Base-by-base conservation (phyloP, 2,329 filamentous ascomycete genomes). In the Macrophomina phaseolina region DNA sequence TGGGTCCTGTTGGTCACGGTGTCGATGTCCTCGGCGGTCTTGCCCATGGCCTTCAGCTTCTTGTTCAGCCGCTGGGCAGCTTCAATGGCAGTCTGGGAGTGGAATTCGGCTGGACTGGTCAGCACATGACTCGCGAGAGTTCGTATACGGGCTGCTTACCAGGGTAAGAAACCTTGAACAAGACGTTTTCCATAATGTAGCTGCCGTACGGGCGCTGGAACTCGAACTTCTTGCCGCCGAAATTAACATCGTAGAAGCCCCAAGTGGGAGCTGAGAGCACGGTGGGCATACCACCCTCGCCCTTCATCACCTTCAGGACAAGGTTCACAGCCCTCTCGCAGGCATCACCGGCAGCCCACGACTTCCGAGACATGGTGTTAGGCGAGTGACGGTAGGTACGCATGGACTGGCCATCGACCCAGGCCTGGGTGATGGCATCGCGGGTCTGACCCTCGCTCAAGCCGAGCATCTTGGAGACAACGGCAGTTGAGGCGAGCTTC, bases 101-200 rank as follows among this genome's bases (percentile, higher is more conserved):
- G 94, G 86, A 98, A 98, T 80, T 98, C 94, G 76, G 94, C 93
- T 86, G 67, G 9, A 66, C 45, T 28, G 69, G 28, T 61, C 1
- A 65, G 67, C 18, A 3, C 16, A 2, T 30, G 18, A 40, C 12
- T n/a, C 30, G 34, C n/a, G 5, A 23, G n/a, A 23, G 1, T 52
- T 60, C 28, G 14, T 4, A 12, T 18, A 16, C 23, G 58, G 62
- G 67, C 61, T 45, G 76, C 86, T 79, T 84, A 93, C 91, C 91
- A 77, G 94, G 94, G 80, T 97, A 98, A 53, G 95, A 99, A 68
- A 99, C 95, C 88, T 99, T 99, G 90, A 99, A 99, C 70, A 99
- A 89, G 68, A 99, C 93, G 77, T 98, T 99, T 89, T 99, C 95
- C 95, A 99, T 99, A 72, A 99, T 95, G 81, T 99, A 99, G 85